These are phyloP conservation scores for Abrus pulchellus DNA, from an alignment of 306 rosid genomes.

Conservation along the genomic window DNA sequence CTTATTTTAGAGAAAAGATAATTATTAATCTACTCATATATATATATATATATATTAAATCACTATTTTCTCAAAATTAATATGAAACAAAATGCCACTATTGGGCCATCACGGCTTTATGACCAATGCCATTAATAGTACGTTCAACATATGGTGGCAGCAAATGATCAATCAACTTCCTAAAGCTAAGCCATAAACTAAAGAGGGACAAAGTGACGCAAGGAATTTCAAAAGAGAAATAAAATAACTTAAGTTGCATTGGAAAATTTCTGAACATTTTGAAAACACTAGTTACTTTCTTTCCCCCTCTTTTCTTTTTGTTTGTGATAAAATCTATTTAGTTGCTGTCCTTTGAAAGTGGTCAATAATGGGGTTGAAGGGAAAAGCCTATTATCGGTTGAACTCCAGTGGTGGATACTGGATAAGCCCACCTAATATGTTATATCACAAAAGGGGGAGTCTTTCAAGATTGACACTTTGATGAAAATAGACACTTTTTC, in stretches of 20 bases:
- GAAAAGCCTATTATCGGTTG: neutral
- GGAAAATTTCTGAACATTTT: neutral
- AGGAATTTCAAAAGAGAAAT: neutral
- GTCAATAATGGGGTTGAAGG: conserved; percentile 42
- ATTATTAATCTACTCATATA: too few species aligned
- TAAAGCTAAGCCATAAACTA: neutral
- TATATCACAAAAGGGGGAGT: neutral
- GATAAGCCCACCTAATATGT: conserved; percentile 41
- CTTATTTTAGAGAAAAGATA: neutral
- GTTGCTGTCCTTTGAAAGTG: conserved; percentile 34
- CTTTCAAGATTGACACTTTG: conserved; percentile 46
- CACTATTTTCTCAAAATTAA: too few species aligned
- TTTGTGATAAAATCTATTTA: conserved; percentile 23
- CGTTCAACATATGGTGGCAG: conserved; percentile 21
- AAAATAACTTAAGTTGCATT: neutral
- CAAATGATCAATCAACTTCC: neutral
- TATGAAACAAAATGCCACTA: neutral
- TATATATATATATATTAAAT: too few species aligned
- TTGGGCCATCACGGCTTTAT: neutral
- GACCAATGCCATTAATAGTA: conserved; percentile 11
- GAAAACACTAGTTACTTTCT: neutral
- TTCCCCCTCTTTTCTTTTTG: neutral
- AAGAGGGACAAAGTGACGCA: neutral
- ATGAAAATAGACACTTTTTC: conserved; percentile 28
- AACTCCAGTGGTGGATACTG: conserved; percentile 43